These are phyloP conservation scores for Arthrobotrys iridis DNA, from an alignment of 2,329 filamentous ascomycete genomes.

Conservation along the genomic window DNA sequence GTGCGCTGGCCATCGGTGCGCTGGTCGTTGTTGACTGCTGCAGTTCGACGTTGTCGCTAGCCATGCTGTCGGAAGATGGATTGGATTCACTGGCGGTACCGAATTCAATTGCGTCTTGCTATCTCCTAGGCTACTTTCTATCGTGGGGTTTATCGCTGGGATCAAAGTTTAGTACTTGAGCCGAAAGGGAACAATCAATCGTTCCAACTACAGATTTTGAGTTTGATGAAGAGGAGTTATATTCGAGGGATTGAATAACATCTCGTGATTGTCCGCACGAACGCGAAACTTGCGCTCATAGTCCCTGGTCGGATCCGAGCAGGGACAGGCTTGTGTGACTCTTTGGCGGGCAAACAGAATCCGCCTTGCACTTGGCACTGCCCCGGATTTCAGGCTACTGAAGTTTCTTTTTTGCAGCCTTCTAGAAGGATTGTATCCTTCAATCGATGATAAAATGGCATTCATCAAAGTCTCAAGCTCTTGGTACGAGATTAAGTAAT, in stretches of 20 bases:
- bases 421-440: constrained; percentile 17
- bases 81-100: background rate
- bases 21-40: constrained; percentile 13
- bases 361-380: constrained; percentile 34
- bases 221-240: constrained; percentile 6
- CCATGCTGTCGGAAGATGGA: constrained; percentile 18
- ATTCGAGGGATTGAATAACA: background rate
- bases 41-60: constrained; percentile 30
- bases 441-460: background rate
- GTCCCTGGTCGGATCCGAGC: constrained; percentile 7
- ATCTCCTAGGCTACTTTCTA: too few species aligned
- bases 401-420: constrained; percentile 28
- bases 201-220: background rate
- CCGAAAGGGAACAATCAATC: background rate
- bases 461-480: background rate
- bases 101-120: too few species aligned
- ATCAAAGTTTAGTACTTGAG: background rate
- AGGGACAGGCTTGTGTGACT: constrained; percentile 1
- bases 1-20: constrained; percentile 19
- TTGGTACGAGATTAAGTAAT: constrained; percentile 17
- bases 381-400: constrained; percentile 24
- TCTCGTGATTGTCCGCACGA: constrained; percentile 22
- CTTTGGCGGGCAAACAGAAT: background rate
- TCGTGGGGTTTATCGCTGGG: background rate
- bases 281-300: constrained; percentile 31